These are phyloP conservation scores for Fusarium buxicola DNA, from an alignment of 2,329 filamentous ascomycete genomes.

Conservation along the genomic window DNA sequence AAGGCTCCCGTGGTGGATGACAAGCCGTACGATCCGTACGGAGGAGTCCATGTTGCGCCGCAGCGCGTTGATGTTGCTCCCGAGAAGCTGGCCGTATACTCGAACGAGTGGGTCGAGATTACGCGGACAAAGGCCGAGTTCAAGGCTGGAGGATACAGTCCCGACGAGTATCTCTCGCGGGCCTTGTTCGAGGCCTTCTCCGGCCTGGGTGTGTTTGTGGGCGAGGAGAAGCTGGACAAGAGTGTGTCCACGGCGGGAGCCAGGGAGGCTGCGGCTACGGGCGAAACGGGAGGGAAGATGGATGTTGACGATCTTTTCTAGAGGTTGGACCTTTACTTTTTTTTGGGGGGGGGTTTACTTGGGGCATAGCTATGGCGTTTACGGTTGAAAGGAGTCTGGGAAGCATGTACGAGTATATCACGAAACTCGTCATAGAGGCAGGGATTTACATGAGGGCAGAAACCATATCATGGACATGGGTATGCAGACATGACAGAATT, in stretches of 20 bases:
- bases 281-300: slow-evolving; percentile 54
- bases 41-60: slow-evolving; percentile 75
- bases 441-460: slow-evolving; percentile 15
- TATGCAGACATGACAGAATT: slow-evolving; percentile 6
- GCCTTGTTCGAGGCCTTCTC: slow-evolving; percentile 91
- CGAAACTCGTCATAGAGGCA: slow-evolving; percentile 5
- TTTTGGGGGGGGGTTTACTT: slow-evolving; percentile 7
- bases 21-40: slow-evolving; percentile 89
- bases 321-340: neutral
- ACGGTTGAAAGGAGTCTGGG: slow-evolving; percentile 19
- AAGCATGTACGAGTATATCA: slow-evolving; percentile 3
- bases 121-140: slow-evolving; percentile 74
- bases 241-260: slow-evolving; percentile 51
- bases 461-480: slow-evolving; percentile 22
- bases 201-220: slow-evolving; percentile 87
- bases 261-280: slow-evolving; percentile 52
- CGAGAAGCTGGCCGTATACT: slow-evolving; percentile 71
- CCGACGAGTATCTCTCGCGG: slow-evolving; percentile 83
- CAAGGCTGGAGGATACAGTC: slow-evolving; percentile 83
- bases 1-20: slow-evolving; percentile 63
- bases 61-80: slow-evolving; percentile 73
- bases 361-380: slow-evolving; percentile 46
- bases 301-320: slow-evolving; percentile 62
- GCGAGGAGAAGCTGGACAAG: slow-evolving; percentile 73
- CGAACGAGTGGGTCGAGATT: slow-evolving; percentile 77